Base-by-base conservation (phyloP, 768 basidiomycete species). In the Suillus discolor region DNA sequence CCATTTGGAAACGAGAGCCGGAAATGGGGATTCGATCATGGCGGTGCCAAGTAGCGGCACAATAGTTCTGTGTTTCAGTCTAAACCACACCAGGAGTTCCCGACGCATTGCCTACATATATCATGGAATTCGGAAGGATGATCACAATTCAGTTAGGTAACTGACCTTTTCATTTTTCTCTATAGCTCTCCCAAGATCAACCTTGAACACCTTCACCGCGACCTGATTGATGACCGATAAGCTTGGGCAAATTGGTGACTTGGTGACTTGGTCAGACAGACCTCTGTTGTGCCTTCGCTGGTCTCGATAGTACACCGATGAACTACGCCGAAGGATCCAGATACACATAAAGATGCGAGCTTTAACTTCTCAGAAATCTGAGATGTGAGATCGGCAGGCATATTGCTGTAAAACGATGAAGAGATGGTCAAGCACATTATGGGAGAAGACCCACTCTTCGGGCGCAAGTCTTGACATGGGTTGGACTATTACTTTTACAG, bases 31-130 rank as follows among this genome's bases (percentile, higher is more conserved):
- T 15, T 12, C 39, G 15, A 41, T 31, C 15, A 6, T 15, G 39
- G 68, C 49, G 9, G 65, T 53, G 18, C 73, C 71, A 31, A 61
- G 64, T 28, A 72, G 66, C 4, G 66, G 67, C 1, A 74, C 47
- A n/a, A 74, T 62, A 63, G 71, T 74, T 16, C 25, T 44, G 61
- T 74, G 67, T 18, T 49, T 18, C 15, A 74, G 63, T 42, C 57
- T 25, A 34, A 61, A 63, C 73, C 73, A 74, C 28, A 71, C 71
- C n/a, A 62, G 62, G 20, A 72, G 62, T 62, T 73, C 72, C 7
- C 69, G 69, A n/a, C 62, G 62, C 16, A 73, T 47, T 31, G 60
- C 16, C 72, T 73, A 47, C 9, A 41, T 47, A 12, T 7, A 23
- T 4, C 4, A 28, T 20, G 25, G 4, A 51, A 44, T 18, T 44